These are phyloP conservation scores for Lignosus rhinocerotis DNA, from an alignment of 1,284 basidiomycete species.

Conservation along the genomic window DNA sequence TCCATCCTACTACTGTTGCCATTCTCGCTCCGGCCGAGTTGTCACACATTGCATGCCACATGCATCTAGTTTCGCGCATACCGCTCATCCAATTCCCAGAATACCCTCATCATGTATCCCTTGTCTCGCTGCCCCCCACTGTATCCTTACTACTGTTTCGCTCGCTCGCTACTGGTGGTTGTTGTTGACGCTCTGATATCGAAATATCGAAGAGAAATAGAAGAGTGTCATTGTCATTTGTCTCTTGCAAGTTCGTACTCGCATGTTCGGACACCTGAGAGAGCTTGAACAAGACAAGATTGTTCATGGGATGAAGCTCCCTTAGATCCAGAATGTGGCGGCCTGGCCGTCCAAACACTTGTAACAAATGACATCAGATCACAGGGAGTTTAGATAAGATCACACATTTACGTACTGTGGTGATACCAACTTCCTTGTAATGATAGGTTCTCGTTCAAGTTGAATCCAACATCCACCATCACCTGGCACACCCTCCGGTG, in stretches of 20 bases:
- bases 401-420: not conserved
- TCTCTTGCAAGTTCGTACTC: no score
- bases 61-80: not conserved
- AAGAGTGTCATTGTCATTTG: not conserved
- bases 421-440: no score
- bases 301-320: no score
- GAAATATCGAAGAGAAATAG: not conserved
- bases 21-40: not conserved
- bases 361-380: not conserved
- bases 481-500: no score
- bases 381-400: not conserved
- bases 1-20: not conserved
- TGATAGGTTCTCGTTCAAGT: no score
- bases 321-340: no score
- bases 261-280: no score
- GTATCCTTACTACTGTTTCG: constrained; percentile 13
- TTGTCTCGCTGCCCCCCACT: constrained; percentile 4
- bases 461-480: no score
- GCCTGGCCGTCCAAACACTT: no score
- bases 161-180: not conserved
- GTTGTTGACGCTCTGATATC: not conserved
- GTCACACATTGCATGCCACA: not conserved
- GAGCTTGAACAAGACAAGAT: no score
- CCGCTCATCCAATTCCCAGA: not conserved
- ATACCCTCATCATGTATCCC: constrained; percentile 12